Evolutionary conservation across 352 stramenopile species (phyloP).

Genomic region (Globisporangium canariense): DNA sequence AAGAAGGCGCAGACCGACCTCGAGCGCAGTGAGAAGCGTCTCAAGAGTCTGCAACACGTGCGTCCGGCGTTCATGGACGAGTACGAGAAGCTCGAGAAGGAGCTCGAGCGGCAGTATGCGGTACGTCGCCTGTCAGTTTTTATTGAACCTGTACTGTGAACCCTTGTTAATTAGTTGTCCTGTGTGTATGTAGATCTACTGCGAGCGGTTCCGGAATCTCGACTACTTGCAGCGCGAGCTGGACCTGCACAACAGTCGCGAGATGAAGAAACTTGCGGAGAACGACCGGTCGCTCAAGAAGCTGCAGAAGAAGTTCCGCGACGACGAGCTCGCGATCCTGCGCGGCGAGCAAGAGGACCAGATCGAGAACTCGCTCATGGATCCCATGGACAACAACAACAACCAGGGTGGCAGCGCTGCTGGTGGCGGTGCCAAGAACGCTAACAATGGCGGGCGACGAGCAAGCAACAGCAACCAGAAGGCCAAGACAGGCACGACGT

Average conservation of each 20-base stretch:
- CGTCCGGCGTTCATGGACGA: constrained; percentile 97
- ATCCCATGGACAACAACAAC: constrained; percentile 35
- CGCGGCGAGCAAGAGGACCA: constrained; percentile 85
- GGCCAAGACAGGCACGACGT: constrained; percentile 4
- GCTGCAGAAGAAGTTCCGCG: constrained; percentile 91
- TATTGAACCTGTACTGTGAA: background rate
- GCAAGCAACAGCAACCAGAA: constrained; percentile 51
- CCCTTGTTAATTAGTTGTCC: background rate
- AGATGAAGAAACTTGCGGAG: constrained; percentile 86
- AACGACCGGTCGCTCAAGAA: constrained; percentile 90
- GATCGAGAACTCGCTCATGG: constrained; percentile 57
- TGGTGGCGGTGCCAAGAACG: constrained; percentile 5
- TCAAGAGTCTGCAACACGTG: constrained; percentile 91
- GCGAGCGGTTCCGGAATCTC: constrained; percentile 94
- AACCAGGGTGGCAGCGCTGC: constrained; percentile 41
- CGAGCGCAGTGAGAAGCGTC: constrained; percentile 93
- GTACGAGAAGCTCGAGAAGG: constrained; percentile 96
- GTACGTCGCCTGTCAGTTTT: constrained; percentile 25
- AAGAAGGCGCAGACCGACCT: constrained; percentile 94
- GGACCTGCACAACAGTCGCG: constrained; percentile 81
- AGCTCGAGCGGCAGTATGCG: constrained; percentile 95
- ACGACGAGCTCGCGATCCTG: constrained; percentile 89
- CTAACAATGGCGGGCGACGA: constrained; percentile 25
- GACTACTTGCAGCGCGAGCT: constrained; percentile 96
- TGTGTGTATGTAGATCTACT: constrained; percentile 61